Base-by-base conservation (phyloP, 2,329 filamentous ascomycete species). In the Stachybotrys elegans region DNA sequence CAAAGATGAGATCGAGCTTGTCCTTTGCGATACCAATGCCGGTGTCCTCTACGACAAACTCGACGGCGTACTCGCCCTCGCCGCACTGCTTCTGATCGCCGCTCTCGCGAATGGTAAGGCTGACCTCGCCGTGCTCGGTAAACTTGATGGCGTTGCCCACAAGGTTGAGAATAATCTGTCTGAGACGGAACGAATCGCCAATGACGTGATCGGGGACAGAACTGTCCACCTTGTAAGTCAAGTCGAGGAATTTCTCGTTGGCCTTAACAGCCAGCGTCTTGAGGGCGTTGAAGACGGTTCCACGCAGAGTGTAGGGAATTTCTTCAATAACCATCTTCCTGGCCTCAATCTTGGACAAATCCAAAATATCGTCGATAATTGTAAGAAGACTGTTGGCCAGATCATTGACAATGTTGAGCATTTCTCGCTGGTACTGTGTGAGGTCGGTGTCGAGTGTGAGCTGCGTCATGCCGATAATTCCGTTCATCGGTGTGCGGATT, bases 61-160 rank as follows among this genome's bases (percentile, higher is more conserved):
- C 90, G 62, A 96, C 92, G 22, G 90, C 86, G 56, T 95, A 95
- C 64, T 96, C 88, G 54, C 86, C 84, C 11, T 76, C 72, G 12
- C 75, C 76, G 34, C 81, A 75, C 39, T 83, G 78, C 39, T 83
- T 76, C 49, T 80, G 74, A 22, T 87, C 55, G 73, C 67, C 83
- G 75, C 57, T 71, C 59, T 79, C 75, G 53, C 84, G 83, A 55
- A 97, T 96, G n/a, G 86, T 90, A 43, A 97, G 81, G 64, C 91
- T 94, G 57, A 98, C 93, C 64, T 95, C 90, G 49, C 93, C 93
- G 57, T 94, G 86, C 66, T 97, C 92, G 4, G 93, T 97, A 65
- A 98, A 98, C 63, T 98, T 98, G 75, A 98, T 96, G 44, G 93
- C 92, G 59, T 98, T 98, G 60, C 93, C 93, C 43, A 97, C 92